Evolutionary conservation across 352 stramenopile genomes (phyloP).

Genomic region (Blastocystis sp.): DNA sequence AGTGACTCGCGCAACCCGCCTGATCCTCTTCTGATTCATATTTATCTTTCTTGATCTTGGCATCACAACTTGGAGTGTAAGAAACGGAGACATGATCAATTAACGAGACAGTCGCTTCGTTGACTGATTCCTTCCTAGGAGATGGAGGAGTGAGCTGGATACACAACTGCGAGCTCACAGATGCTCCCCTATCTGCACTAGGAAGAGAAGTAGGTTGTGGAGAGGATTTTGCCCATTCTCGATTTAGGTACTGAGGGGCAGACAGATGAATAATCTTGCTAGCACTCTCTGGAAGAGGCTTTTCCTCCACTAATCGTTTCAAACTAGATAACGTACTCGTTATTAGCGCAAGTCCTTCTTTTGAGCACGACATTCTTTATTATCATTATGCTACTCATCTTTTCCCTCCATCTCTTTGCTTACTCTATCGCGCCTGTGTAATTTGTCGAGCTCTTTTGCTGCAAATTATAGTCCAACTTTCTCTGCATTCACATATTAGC

Average conservation of each 20-base stretch:
- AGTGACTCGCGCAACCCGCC: too few species aligned
- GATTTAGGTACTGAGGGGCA: background rate
- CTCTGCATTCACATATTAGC: background rate
- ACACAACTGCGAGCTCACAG: background rate
- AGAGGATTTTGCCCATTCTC: background rate
- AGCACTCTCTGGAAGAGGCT: background rate
- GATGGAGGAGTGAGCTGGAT: background rate
- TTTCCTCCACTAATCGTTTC: background rate
- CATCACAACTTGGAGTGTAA: too few species aligned
- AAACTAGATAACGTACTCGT: background rate
- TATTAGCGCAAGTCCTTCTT: background rate
- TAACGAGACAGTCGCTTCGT: too few species aligned
- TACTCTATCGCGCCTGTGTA: background rate
- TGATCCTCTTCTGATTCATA: too few species aligned
- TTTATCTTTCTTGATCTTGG: too few species aligned
- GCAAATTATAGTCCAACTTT: background rate
- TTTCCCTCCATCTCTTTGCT: conserved; percentile 31
- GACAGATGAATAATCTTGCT: background rate
- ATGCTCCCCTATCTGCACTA: too few species aligned
- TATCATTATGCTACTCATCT: background rate
- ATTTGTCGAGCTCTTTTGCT: too few species aligned
- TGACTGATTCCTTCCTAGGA: background rate
- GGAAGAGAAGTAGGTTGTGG: background rate
- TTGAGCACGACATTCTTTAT: background rate
- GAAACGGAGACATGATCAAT: too few species aligned